phyloP scores from a whole-genome alignment of 495 filamentous ascomycete species.

The Aspergillus incahuasiensis region DNA sequence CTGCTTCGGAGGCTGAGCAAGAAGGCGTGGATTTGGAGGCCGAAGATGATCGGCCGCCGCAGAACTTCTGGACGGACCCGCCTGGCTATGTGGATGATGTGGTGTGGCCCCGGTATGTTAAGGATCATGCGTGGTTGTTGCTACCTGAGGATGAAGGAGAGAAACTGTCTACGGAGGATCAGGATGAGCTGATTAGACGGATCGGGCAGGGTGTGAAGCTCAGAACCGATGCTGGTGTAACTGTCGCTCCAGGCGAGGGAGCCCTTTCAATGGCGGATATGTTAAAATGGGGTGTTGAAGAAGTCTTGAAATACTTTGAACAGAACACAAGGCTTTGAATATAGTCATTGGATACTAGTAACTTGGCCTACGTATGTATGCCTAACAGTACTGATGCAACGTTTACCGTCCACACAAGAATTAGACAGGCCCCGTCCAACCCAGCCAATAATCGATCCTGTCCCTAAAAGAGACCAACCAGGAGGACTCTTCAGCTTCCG shows the following conservation, averaged over 20 bases:
- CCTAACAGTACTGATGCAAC: background rate
- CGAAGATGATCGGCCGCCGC: slow-evolving; percentile 42
- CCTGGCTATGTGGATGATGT: slow-evolving; percentile 90
- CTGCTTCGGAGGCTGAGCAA: background rate
- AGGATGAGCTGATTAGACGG: slow-evolving; percentile 25
- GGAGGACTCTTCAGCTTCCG: background rate
- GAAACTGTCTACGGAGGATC: slow-evolving; percentile 21
- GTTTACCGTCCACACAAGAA: background rate
- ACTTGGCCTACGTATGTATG: background rate
- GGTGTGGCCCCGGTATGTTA: slow-evolving; percentile 91
- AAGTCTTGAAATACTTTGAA: slow-evolving; percentile 29
- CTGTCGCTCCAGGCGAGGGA: slow-evolving; percentile 36
- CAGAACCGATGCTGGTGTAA: slow-evolving; percentile 34
- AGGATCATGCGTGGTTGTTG: slow-evolving; percentile 73
- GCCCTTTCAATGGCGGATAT: slow-evolving; percentile 29
- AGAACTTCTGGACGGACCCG: slow-evolving; percentile 92
- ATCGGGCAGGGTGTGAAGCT: slow-evolving; percentile 33
- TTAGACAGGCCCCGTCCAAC: slow-evolving; percentile 31
- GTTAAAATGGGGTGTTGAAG: slow-evolving; percentile 43
- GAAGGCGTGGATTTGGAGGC: slow-evolving; percentile 31
- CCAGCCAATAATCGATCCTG: slow-evolving; percentile 33
- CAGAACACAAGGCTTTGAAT: background rate
- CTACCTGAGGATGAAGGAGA: slow-evolving; percentile 51
- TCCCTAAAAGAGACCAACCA: slow-evolving; percentile 19
- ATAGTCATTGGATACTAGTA: background rate